Base-by-base conservation (phyloP, 192 early-diverging fungal species). In the Backusella morwellensis region DNA sequence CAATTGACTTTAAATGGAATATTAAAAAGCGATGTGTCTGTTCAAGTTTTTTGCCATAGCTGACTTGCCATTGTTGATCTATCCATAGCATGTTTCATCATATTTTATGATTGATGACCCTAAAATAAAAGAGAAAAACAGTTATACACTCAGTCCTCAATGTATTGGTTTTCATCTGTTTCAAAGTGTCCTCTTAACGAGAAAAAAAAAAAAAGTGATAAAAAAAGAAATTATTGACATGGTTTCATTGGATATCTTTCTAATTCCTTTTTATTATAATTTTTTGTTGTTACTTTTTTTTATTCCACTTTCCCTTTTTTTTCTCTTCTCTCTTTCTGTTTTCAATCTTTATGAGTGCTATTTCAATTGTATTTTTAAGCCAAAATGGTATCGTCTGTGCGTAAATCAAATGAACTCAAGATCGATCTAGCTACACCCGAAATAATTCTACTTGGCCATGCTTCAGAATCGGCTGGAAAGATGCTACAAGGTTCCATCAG, bases 401-500 rank as follows among this genome's bases (percentile, higher is more conserved):
- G 54, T 70, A 70, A 70, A 38, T 12, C n/a, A 54, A 50, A 67
- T 38, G 68, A 76, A 8, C 66, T 76, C 14, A 76, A 82, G 35
- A 80, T 82, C 15, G 17, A 69, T 5, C 15, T 82, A 23, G 73
- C 75, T 19, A 11, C 75, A n/a, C 68, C 73, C n/a, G 59, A 68
- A 4, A 34, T 82, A 3, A 74, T 68, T 40, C 35, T 85, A 63
- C 11, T 63, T n/a, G 68, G 68, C n/a, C 68, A 70, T 70, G 68
- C 68, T 70, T 63, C 56, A 9, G 85, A 88, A 80, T 80, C 85
- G 2, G 83, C 80, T 14, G 85, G 87, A 8, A 78, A 78, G 17
- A 26, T 92, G 21, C 75, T 92, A 6, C 85, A 84, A 66, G 91
- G 91, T 2, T 75, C 79, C 35, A 67, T 92, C 4, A 54, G 81